Evolutionary conservation across 2,329 filamentous ascomycete species (phyloP).

Genomic region (Sporothrix pallida): DNA sequence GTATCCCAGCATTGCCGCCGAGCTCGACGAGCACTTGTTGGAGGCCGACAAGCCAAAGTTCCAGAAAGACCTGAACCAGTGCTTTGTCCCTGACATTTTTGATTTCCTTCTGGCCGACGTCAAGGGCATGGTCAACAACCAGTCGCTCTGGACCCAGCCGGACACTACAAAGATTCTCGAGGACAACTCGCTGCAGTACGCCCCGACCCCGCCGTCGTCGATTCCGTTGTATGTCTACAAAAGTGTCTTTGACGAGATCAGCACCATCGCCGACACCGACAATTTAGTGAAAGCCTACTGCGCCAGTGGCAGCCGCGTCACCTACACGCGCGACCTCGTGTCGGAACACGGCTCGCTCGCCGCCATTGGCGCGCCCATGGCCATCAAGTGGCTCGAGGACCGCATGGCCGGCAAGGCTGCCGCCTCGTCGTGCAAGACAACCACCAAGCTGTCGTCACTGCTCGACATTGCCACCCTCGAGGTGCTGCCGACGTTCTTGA

Average conservation of each 20-base stretch:
- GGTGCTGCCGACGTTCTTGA: not conserved
- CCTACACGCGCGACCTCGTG: slow-evolving; percentile 28
- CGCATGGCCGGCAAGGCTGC: slow-evolving; percentile 25
- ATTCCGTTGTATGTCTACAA: slow-evolving; percentile 56
- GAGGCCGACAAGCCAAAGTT: slow-evolving; percentile 39
- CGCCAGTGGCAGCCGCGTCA: slow-evolving; percentile 15
- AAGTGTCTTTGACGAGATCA: slow-evolving; percentile 49
- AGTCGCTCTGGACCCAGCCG: slow-evolving; percentile 31
- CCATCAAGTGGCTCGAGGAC: slow-evolving; percentile 29
- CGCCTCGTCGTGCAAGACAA: not conserved
- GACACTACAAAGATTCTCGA: slow-evolving; percentile 41
- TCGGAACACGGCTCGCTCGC: slow-evolving; percentile 25
- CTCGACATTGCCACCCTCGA: slow-evolving; percentile 11
- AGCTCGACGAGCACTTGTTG: slow-evolving; percentile 30
- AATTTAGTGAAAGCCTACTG: slow-evolving; percentile 29
- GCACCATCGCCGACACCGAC: slow-evolving; percentile 33
- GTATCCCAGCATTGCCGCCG: slow-evolving; percentile 12
- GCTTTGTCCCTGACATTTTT: slow-evolving; percentile 50
- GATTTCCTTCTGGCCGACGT: slow-evolving; percentile 40
- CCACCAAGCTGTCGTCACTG: slow-evolving; percentile 20
- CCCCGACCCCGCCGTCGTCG: slow-evolving; percentile 25
- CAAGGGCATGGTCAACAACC: slow-evolving; percentile 36
- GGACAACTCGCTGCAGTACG: slow-evolving; percentile 39
- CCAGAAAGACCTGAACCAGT: slow-evolving; percentile 41
- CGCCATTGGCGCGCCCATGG: slow-evolving; percentile 25